These are phyloP conservation scores for Cicer pinnatifidum DNA, from an alignment of 306 rosid genomes.

Conservation along the genomic window DNA sequence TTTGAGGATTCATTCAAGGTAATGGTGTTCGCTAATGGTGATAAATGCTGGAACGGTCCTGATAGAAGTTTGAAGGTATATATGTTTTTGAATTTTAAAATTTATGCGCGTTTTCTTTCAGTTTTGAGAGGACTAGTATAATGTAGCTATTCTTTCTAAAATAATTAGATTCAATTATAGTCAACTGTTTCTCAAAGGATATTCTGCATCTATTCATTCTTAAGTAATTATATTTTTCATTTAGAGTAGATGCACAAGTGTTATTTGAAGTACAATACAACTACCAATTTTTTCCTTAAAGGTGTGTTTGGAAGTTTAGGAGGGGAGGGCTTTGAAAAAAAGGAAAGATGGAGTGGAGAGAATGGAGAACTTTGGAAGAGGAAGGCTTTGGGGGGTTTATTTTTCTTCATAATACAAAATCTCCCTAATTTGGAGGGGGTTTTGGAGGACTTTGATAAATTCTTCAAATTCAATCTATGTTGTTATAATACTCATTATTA, in stretches of 20 bases:
- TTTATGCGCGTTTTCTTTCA: slow-evolving; percentile 16
- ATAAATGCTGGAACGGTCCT: slow-evolving; percentile 98
- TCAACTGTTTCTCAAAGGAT: neutral
- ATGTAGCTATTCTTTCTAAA: slow-evolving; percentile 10
- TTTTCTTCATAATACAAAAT: no score
- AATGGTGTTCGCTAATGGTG: slow-evolving; percentile 87
- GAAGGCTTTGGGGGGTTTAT: no score
- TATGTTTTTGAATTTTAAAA: slow-evolving; percentile 14
- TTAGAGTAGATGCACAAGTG: slow-evolving; percentile 18
- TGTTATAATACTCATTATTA: no score
- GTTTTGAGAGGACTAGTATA: slow-evolving; percentile 17
- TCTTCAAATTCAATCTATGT: no score
- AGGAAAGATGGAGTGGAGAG: no score
- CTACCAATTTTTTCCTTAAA: neutral
- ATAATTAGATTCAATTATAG: slow-evolving; percentile 16
- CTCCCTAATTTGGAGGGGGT: no score
- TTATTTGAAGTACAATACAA: slow-evolving; percentile 5
- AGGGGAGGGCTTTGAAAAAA: no score
- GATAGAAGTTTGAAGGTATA: slow-evolving; percentile 98
- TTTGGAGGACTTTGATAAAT: no score
- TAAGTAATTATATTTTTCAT: slow-evolving; percentile 22
- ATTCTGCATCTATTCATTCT: slow-evolving; percentile 8
- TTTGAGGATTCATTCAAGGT: slow-evolving; percentile 83
- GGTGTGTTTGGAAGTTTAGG: neutral
- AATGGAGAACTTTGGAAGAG: no score